Evolutionary conservation across 2,329 filamentous ascomycete genomes (phyloP).

Genomic region (Colletotrichum musae): DNA sequence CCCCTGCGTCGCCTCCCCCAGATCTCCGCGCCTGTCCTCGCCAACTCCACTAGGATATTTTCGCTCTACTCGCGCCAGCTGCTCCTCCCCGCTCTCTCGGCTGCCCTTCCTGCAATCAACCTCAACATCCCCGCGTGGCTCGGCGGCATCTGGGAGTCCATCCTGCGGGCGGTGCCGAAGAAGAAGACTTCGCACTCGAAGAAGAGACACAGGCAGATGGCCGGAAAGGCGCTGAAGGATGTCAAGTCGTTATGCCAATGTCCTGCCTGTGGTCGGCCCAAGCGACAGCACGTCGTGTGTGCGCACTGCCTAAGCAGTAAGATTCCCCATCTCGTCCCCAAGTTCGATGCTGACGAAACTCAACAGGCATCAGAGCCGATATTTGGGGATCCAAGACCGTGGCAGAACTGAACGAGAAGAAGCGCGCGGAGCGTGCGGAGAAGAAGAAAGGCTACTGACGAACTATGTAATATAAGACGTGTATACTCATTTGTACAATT

Average conservation of each 20-base stretch:
- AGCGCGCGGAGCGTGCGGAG: too few relatives aligned
- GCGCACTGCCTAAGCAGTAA: constrained; percentile 87
- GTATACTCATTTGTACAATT: constrained; percentile 48
- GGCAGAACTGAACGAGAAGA: constrained; percentile 50
- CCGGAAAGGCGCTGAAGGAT: constrained; percentile 94
- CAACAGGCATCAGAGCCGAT: constrained; percentile 58
- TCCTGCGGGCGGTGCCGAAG: constrained; percentile 94
- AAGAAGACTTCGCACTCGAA: constrained; percentile 99
- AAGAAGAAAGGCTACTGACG: constrained; percentile 12
- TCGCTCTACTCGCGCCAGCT: constrained; percentile 62
- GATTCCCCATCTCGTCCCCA: constrained; percentile 48
- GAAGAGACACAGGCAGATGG: constrained; percentile 93
- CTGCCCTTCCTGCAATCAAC: constrained; percentile 74
- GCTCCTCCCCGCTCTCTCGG: constrained; percentile 67
- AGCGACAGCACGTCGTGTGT: constrained; percentile 91
- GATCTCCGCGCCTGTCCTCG: constrained; percentile 59
- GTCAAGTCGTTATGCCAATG: constrained; percentile 90
- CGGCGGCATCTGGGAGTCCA: constrained; percentile 90
- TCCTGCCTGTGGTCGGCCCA: constrained; percentile 87
- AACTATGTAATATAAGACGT: constrained; percentile 43
- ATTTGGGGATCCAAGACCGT: constrained; percentile 57
- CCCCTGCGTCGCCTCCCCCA: constrained; percentile 61
- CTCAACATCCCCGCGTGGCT: constrained; percentile 72
- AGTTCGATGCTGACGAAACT: constrained; percentile 40
- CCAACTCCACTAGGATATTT: constrained; percentile 59